Base-by-base conservation (phyloP, 352 stramenopile genomes). In the Globisporangium camurandrum region DNA sequence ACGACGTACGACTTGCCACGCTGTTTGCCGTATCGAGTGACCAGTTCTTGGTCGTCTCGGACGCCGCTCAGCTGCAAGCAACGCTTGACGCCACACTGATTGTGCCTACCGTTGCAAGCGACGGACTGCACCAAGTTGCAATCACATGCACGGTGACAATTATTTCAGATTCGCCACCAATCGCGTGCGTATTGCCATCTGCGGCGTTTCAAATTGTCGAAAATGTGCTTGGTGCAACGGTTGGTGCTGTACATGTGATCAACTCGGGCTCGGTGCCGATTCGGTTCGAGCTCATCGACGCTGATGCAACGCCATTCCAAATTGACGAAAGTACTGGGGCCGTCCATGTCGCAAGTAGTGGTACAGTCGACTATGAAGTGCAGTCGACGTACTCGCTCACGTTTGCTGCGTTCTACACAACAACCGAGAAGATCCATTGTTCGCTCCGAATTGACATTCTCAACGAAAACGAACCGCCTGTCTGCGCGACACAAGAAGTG, bases 401-500 rank as follows among this genome's bases (percentile, higher is more conserved):
- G 31, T 62, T 76, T 52, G 67, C 66, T 34, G 51, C 61, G 2
- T 68, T 59, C 44, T 78, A 78, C 56, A 61, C 59, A 2, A 23
- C 49, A 17, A 33, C 40, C 12, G 24, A 64, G 14, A 74, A 69
- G 28, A 72, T 85, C 27, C 59, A 64, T 2, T 85, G 73, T 20
- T 46, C 55, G 14, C 40, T 72, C 9, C 36, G 50, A 16, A 49
- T 85, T 23, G 49, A 56, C 2, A 57, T 85, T 22, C 40, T 80
- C 20, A 59, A 85, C 43, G 57, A 80, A 34, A 62, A 82, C 47
- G 73, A 85, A 27, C 59, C 73, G 17, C 73, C 73, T 9, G 38
- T 24, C 16, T 85, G 73, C 26, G n/a, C 10, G 11, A 8, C 17
- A 10, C 36, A 71, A 27, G 51, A 55, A 16, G 26, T 55, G 2